These are phyloP conservation scores for Phaffia australis DNA, from an alignment of 768 basidiomycete genomes.

Conservation along the genomic window DNA sequence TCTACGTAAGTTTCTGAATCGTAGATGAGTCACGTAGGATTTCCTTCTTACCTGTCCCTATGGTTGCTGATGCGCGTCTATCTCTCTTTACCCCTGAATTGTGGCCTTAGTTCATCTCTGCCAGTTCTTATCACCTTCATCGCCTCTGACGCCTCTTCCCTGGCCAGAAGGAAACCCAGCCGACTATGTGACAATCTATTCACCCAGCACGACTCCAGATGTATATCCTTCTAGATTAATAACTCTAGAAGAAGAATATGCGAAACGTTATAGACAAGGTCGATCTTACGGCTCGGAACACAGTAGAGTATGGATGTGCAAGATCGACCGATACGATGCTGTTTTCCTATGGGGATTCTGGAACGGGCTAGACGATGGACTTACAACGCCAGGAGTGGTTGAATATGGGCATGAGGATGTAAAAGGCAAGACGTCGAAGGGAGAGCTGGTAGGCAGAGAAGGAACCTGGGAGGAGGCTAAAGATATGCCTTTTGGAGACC, in stretches of 20 bases:
- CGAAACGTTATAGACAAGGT: constrained; percentile 2
- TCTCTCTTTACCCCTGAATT: neutral
- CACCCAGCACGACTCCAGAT: neutral
- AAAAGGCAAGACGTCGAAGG: neutral
- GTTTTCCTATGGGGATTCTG: constrained; percentile 23
- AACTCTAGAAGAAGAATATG: constrained; percentile 14
- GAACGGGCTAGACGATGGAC: constrained; percentile 24
- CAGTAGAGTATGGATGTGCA: constrained; percentile 17
- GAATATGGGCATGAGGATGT: neutral
- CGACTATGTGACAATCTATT: constrained; percentile 17
- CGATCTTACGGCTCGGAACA: constrained; percentile 2
- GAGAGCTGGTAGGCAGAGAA: neutral
- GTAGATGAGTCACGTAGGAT: too few relatives aligned
- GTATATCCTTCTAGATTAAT: constrained; percentile 6
- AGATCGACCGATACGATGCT: constrained; percentile 3
- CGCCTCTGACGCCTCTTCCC: constrained; percentile 11
- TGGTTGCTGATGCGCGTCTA: too few relatives aligned
- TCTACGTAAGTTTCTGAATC: too few relatives aligned
- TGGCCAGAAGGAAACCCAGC: constrained; percentile 17
- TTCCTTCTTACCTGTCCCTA: neutral
- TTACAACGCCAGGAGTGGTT: constrained; percentile 10
- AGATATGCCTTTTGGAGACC: constrained; percentile 15
- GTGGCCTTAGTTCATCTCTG: constrained; percentile 13
- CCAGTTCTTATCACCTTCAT: constrained; percentile 12
- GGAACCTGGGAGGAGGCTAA: constrained; percentile 12